phyloP scores from a whole-genome alignment of 305 asterid species.

The Fraxinus nigra region DNA sequence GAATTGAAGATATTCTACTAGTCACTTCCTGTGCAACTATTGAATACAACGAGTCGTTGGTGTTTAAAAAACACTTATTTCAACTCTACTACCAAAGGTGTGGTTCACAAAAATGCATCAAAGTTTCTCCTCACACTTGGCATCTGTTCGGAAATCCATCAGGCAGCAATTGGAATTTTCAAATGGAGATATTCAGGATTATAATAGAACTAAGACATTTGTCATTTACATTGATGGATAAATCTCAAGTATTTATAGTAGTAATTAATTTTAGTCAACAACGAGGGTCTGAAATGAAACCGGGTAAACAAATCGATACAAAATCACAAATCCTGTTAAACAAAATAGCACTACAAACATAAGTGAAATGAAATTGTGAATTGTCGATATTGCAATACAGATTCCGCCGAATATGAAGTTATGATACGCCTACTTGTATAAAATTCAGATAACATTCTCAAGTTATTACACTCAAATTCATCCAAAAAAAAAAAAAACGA shows the following conservation, averaged over 20 bases:
- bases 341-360: not conserved
- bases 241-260: not conserved
- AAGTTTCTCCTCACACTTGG: not conserved
- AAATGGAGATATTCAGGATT: not conserved
- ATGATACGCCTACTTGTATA: not conserved
- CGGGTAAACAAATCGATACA: not conserved
- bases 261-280: not conserved
- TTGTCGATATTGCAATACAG: not conserved
- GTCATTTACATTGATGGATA: not conserved
- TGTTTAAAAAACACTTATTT: not conserved
- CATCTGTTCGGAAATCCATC: not conserved
- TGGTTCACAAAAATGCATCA: not conserved
- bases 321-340: not conserved
- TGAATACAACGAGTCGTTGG: not conserved
- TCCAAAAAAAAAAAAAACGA: not conserved
- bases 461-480: not conserved
- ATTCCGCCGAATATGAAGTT: not conserved
- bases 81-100: not conserved
- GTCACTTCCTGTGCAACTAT: not conserved
- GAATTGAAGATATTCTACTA: slow-evolving; percentile 2
- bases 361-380: not conserved
- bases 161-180: not conserved
- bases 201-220: not conserved
- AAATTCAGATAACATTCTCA: not conserved
- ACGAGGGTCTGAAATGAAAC: not conserved